phyloP scores from a whole-genome alignment of 78 protist species.

The Protostelium mycophagum region DNA sequence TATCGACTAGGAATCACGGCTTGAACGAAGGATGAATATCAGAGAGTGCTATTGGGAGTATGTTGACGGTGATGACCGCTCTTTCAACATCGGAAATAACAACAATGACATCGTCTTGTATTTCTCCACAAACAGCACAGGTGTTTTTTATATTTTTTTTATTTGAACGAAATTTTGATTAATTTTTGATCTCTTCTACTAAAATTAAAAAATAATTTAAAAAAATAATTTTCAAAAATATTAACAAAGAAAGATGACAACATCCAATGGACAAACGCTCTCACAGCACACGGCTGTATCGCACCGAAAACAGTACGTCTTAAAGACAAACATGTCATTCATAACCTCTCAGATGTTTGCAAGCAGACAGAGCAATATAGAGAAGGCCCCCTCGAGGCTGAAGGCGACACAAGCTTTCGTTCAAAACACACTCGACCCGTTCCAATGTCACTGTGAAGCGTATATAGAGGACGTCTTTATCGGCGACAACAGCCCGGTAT shows the following conservation, averaged over 20 bases:
- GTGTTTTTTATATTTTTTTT: background rate
- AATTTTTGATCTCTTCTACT: background rate
- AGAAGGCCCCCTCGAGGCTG: background rate
- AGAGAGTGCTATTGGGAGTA: background rate
- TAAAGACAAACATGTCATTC: no score
- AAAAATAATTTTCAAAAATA: no score
- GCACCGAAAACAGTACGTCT: background rate
- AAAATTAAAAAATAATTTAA: no score
- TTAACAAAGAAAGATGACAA: background rate
- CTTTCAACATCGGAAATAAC: background rate
- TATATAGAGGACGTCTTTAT: background rate
- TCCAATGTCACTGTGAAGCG: background rate
- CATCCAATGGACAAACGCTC: background rate
- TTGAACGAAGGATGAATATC: background rate
- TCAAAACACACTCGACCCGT: background rate
- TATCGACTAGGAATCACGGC: background rate
- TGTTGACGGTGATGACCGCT: background rate
- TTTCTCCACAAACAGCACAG: background rate
- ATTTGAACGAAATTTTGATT: no score
- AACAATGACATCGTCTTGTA: background rate
- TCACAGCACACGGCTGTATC: background rate
- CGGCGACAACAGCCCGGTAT: background rate
- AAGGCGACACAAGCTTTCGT: background rate
- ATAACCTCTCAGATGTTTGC: no score
- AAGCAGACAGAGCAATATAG: no score